Conservation (phyloP, 805 yeast genomes). For the Kodamaea jinghongensis region DNA sequence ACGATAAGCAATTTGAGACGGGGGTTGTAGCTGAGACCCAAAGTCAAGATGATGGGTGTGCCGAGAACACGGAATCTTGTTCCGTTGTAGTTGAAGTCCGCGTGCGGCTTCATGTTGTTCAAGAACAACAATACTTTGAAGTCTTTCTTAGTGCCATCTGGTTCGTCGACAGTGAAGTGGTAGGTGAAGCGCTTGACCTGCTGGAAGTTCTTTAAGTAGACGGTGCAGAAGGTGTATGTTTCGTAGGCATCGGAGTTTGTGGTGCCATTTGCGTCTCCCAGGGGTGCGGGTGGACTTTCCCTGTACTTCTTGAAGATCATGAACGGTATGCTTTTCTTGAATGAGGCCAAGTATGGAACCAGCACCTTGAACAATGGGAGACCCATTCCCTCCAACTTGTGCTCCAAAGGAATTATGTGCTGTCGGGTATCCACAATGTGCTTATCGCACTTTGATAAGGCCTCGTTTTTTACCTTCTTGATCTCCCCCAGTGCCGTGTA, state of each 20-base stretch:
- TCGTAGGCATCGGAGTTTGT: constrained; percentile 28
- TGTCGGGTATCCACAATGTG: constrained; percentile 23
- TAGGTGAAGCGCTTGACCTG: constrained; percentile 27
- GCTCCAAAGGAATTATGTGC: constrained; percentile 32
- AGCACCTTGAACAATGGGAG: constrained; percentile 36
- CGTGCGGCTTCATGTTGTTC: constrained; percentile 35
- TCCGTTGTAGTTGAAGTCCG: constrained; percentile 35
- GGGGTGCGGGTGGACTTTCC: constrained; percentile 28
- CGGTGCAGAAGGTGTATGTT: constrained; percentile 33
- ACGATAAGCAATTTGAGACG: constrained; percentile 31
- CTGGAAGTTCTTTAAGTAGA: constrained; percentile 27
- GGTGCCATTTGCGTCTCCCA: background rate
- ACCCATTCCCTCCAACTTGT: constrained; percentile 32
- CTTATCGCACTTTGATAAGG: background rate
- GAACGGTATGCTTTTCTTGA: constrained; percentile 35
- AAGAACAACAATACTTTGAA: constrained; percentile 33
- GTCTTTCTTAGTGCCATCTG: constrained; percentile 5
- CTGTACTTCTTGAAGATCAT: constrained; percentile 29
- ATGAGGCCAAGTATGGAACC: constrained; percentile 35
- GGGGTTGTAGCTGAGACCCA: constrained; percentile 30
- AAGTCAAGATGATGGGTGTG: constrained; percentile 29
- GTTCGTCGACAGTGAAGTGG: constrained; percentile 22
- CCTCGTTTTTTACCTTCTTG: constrained; percentile 12
- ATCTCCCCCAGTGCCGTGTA: constrained; percentile 21
- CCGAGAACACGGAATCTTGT: constrained; percentile 41